Evolutionary conservation across 352 stramenopile genomes (phyloP).

Genomic region (Aphanomyces astaci): DNA sequence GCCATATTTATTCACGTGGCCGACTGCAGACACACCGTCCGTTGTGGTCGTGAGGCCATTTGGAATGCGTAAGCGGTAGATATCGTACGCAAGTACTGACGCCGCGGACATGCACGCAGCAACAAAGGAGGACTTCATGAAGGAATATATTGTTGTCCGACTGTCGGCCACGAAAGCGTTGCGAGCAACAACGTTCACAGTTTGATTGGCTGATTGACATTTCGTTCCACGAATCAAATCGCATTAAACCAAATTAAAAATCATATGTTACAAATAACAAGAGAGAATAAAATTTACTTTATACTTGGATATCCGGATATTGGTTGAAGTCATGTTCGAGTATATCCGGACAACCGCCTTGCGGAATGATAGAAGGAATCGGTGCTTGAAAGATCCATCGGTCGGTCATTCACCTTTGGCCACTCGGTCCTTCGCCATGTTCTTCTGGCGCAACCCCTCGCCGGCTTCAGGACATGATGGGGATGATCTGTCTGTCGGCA

Average conservation of each 20-base stretch:
- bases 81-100: neutral
- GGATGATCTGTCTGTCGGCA: too few species aligned
- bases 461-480: neutral
- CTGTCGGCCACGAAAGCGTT: too few species aligned
- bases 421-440: neutral
- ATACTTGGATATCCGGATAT: constrained; percentile 5
- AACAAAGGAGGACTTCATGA: neutral
- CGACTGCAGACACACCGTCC: constrained; percentile 13
- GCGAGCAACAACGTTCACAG: neutral
- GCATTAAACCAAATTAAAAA: too few species aligned
- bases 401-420: neutral
- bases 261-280: too few species aligned
- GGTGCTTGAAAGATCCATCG: neutral
- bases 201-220: neutral
- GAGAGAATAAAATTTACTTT: too few species aligned
- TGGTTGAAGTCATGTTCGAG: neutral
- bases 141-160: too few species aligned
- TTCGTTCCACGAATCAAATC: neutral
- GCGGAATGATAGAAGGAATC: neutral
- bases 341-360: neutral
- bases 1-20: constrained; percentile 21
- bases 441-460: constrained; percentile 13
- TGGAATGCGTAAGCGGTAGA: constrained; percentile 20
- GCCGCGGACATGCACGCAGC: neutral
- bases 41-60: constrained; percentile 19